Percentiles rank a stretch among this genome's conserved stretches.
Conservation (phyloP, 176 grass and related monocot species). For the Thinopyrum elongatum region DNA sequence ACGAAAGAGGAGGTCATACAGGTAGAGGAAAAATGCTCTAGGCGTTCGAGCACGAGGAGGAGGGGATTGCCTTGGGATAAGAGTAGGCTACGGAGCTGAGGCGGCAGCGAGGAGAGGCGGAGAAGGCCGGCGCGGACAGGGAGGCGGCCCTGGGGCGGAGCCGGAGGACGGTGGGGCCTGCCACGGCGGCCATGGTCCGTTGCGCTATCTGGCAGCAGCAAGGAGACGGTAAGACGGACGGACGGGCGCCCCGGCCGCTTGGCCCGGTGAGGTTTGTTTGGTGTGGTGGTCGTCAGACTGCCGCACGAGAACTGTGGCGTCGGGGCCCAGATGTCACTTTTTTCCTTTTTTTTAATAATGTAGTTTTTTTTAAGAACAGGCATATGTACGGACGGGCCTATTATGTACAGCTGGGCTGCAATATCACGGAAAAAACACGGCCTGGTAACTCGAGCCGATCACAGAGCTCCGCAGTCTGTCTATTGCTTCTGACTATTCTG, state of each 20-base stretch:
- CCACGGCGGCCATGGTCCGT: conserved; percentile 39
- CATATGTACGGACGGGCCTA: too few relatives aligned
- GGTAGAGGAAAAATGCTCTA: background rate
- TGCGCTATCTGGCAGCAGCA: conserved; percentile 36
- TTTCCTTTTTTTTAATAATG: too few relatives aligned
- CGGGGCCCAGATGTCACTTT: background rate
- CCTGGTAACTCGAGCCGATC: too few relatives aligned
- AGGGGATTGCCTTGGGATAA: conserved; percentile 33
- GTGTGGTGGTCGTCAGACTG: background rate
- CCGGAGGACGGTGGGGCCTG: conserved; percentile 30
- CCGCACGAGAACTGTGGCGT: background rate
- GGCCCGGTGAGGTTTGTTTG: background rate
- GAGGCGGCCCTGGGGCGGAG: conserved; percentile 25
- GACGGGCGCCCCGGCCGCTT: conserved; percentile 15
- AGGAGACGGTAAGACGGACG: background rate
- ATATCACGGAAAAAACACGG: too few relatives aligned
- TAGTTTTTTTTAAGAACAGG: too few relatives aligned
- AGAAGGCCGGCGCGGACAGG: background rate
- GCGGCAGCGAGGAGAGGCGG: conserved; percentile 21
- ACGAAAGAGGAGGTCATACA: background rate
- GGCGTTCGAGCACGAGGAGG: background rate
- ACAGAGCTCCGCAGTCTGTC: too few relatives aligned
- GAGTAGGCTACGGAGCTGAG: conserved; percentile 26
- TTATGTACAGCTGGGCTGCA: too few relatives aligned
- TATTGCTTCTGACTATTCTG: too few relatives aligned